These are phyloP conservation scores for Penicillium odoratum DNA, from an alignment of 495 filamentous ascomycete species.

Conservation along the genomic window DNA sequence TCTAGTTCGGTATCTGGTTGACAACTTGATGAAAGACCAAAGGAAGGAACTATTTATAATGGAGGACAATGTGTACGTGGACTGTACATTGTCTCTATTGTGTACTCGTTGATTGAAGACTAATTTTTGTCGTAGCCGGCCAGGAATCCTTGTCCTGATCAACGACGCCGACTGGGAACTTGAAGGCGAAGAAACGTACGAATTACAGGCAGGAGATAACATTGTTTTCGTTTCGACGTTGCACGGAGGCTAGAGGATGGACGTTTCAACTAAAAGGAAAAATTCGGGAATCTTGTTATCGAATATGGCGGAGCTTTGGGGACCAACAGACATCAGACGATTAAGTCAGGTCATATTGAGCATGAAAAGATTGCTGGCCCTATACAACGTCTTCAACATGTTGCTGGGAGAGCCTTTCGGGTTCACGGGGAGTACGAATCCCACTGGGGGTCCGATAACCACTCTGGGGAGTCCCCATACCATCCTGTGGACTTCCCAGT, in stretches of 20 bases:
- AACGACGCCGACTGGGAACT: slow-evolving; percentile 99
- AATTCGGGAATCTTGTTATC: background rate
- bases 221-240: slow-evolving; percentile 98
- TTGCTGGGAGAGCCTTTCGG: slow-evolving; percentile 49
- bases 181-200: slow-evolving; percentile 88
- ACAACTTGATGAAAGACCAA: slow-evolving; percentile 81
- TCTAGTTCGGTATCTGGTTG: slow-evolving; percentile 77
- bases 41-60: slow-evolving; percentile 88
- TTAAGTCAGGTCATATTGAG: background rate
- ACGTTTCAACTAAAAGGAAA: background rate
- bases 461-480: slow-evolving; percentile 44
- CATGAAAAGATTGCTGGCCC: background rate
- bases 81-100: background rate
- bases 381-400: slow-evolving; percentile 52
- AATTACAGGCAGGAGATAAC: slow-evolving; percentile 77
- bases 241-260: slow-evolving; percentile 70
- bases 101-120: background rate
- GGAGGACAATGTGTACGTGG: slow-evolving; percentile 78
- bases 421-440: slow-evolving; percentile 45
- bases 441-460: slow-evolving; percentile 35
- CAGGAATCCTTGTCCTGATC: slow-evolving; percentile 95
- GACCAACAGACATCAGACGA: background rate
- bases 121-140: slow-evolving; percentile 60
- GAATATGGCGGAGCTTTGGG: background rate
- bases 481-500: slow-evolving; percentile 48